A percentile compares a stretch with the other conserved stretches of the same genome.
Conservation (phyloP, 2,329 filamentous ascomycete species). For the Geosmithia putterillii region DNA sequence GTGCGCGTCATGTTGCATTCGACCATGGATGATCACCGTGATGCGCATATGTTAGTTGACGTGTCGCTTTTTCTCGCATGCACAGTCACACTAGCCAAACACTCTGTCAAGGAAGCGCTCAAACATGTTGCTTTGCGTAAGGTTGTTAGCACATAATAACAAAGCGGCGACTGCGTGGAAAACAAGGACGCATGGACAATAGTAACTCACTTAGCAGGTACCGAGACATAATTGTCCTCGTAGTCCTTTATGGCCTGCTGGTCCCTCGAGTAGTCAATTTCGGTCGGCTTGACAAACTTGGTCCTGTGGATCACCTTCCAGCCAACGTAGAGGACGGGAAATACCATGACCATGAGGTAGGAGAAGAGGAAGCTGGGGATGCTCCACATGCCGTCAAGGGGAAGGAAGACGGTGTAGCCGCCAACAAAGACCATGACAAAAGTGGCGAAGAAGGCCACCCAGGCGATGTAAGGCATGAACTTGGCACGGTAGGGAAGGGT, state of each 20-base stretch:
- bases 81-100: constrained; percentile 5
- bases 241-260: constrained; percentile 58
- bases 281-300: constrained; percentile 37
- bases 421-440: constrained; percentile 63
- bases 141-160: background rate
- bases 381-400: constrained; percentile 46
- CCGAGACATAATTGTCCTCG: constrained; percentile 43
- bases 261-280: constrained; percentile 52
- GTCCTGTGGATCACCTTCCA: constrained; percentile 64
- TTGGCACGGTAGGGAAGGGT: constrained; percentile 58
- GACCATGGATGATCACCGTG: background rate
- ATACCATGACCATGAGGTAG: constrained; percentile 63
- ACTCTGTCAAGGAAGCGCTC: constrained; percentile 6
- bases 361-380: constrained; percentile 62
- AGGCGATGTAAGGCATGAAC: constrained; percentile 62
- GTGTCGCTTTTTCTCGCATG: background rate
- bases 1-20: background rate
- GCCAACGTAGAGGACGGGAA: constrained; percentile 53
- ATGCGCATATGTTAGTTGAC: background rate
- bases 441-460: constrained; percentile 49
- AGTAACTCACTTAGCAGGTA: constrained; percentile 34
- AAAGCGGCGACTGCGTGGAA: too few species aligned
- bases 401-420: constrained; percentile 66
- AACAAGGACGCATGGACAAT: background rate
- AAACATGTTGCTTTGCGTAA: constrained; percentile 6